phyloP scores from a whole-genome alignment of 2,329 filamentous ascomycete species.

The Aspergillus spinulosporus region DNA sequence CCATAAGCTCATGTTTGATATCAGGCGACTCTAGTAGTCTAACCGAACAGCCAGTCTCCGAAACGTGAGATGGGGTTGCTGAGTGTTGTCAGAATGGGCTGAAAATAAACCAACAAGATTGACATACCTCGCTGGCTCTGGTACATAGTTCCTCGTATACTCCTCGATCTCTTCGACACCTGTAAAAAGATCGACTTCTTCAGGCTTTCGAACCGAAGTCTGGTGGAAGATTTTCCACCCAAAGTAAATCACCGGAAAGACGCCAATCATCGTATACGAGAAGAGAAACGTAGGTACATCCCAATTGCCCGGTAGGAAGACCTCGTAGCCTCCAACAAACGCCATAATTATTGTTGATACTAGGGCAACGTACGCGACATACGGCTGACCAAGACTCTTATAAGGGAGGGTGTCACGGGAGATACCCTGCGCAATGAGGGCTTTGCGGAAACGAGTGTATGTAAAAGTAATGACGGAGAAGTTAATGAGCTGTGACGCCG shows the following conservation, averaged over 20 bases:
- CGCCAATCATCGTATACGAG: constrained; percentile 64
- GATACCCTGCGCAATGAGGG: constrained; percentile 66
- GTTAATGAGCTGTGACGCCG: background rate
- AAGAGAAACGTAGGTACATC: constrained; percentile 66
- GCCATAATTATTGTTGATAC: constrained; percentile 65
- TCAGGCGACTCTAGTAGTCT: background rate
- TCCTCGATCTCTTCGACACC: constrained; percentile 68
- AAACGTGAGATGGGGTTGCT: constrained; percentile 30
- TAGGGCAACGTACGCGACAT: constrained; percentile 65
- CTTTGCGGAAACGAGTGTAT: constrained; percentile 69
- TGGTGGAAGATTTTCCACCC: constrained; percentile 69
- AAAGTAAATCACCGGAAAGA: constrained; percentile 65
- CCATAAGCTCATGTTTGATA: background rate
- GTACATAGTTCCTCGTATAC: constrained; percentile 63
- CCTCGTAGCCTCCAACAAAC: constrained; percentile 69
- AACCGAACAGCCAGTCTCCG: constrained; percentile 24
- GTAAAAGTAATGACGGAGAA: constrained; percentile 43
- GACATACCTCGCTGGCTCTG: constrained; percentile 54
- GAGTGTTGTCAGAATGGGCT: background rate
- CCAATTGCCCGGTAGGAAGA: constrained; percentile 68
- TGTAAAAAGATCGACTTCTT: constrained; percentile 63
- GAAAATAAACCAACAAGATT: background rate
- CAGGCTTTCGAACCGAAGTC: constrained; percentile 58
- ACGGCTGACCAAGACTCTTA: constrained; percentile 67
- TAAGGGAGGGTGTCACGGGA: constrained; percentile 68